Percentiles rank a stretch among this genome's conserved stretches.
Evolutionary conservation across 78 protist genomes (phyloP).

Genomic region (Guillardia theta): DNA sequence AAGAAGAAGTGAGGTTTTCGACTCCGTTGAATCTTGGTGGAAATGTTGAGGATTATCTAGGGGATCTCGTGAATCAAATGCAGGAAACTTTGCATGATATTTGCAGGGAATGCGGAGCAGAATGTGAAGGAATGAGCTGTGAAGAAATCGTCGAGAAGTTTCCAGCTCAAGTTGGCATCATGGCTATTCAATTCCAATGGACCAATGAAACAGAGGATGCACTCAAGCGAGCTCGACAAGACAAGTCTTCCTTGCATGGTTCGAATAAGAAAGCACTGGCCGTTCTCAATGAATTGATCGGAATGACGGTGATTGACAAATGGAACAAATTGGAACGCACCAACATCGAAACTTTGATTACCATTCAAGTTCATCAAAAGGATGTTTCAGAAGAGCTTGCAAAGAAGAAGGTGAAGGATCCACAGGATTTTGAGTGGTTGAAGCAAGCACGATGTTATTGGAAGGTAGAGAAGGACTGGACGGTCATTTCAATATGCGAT

Average conservation of each 20-base stretch:
- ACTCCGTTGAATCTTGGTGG: slow-evolving; percentile 66
- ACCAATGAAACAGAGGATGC: slow-evolving; percentile 69
- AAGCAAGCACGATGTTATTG: slow-evolving; percentile 83
- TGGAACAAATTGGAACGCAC: slow-evolving; percentile 50
- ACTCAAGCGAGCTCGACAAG: slow-evolving; percentile 23
- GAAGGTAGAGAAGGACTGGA: slow-evolving; percentile 51
- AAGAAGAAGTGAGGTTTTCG: slow-evolving; percentile 57
- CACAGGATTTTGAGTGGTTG: slow-evolving; percentile 82
- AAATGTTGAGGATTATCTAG: slow-evolving; percentile 83
- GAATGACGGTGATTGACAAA: slow-evolving; percentile 48
- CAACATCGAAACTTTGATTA: slow-evolving; percentile 82
- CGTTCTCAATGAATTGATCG: slow-evolving; percentile 56
- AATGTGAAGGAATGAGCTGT: slow-evolving; percentile 31
- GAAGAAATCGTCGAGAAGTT: slow-evolving; percentile 48
- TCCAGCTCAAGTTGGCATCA: slow-evolving; percentile 71
- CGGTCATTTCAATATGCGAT: slow-evolving; percentile 70
- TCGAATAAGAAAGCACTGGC: neutral
- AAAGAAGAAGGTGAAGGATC: neutral
- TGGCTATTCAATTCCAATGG: slow-evolving; percentile 84
- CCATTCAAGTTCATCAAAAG: slow-evolving; percentile 87
- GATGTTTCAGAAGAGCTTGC: slow-evolving; percentile 65
- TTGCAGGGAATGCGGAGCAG: neutral
- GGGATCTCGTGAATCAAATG: slow-evolving; percentile 42
- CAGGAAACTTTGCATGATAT: slow-evolving; percentile 38
- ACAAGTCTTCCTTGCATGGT: neutral